These are phyloP conservation scores for Globisporangium mamillatum DNA, from an alignment of 352 stramenopile genomes.

Conservation along the genomic window DNA sequence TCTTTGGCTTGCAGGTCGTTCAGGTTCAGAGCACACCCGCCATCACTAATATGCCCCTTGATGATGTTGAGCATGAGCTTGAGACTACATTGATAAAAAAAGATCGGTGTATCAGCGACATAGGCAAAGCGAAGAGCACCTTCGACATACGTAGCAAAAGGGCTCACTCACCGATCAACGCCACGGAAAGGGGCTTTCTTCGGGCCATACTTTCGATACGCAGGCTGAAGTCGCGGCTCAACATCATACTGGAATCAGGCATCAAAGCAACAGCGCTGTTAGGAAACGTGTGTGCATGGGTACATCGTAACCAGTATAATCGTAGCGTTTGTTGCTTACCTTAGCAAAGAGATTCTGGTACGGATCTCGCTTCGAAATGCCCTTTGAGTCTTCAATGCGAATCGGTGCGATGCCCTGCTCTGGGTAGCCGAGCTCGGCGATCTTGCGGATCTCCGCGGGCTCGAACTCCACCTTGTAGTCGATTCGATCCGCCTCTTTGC, in stretches of 20 bases:
- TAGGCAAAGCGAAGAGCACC: neutral
- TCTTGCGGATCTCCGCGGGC: constrained; percentile 44
- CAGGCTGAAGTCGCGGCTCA: constrained; percentile 49
- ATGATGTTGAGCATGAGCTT: constrained; percentile 77
- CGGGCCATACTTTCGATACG: constrained; percentile 67
- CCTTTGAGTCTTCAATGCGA: constrained; percentile 45
- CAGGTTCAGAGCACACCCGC: constrained; percentile 57
- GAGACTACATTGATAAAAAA: constrained; percentile 26
- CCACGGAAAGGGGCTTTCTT: constrained; percentile 75
- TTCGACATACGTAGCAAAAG: neutral
- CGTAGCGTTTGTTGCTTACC: constrained; percentile 4
- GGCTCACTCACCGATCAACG: constrained; percentile 47
- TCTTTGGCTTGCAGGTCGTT: constrained; percentile 47
- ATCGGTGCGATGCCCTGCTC: constrained; percentile 65
- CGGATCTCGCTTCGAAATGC: constrained; percentile 51
- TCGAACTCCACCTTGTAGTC: constrained; percentile 84
- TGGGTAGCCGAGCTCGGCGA: constrained; percentile 52
- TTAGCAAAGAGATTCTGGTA: constrained; percentile 78
- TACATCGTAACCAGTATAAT: neutral
- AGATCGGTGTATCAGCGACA: neutral
- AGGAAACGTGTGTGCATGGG: neutral
- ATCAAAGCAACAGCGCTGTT: neutral
- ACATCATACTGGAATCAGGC: constrained; percentile 44
- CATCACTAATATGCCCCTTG: constrained; percentile 47
- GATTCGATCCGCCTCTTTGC: constrained; percentile 71